phyloP scores from a whole-genome alignment of 1,284 basidiomycete genomes.

The Boletus sp. region DNA sequence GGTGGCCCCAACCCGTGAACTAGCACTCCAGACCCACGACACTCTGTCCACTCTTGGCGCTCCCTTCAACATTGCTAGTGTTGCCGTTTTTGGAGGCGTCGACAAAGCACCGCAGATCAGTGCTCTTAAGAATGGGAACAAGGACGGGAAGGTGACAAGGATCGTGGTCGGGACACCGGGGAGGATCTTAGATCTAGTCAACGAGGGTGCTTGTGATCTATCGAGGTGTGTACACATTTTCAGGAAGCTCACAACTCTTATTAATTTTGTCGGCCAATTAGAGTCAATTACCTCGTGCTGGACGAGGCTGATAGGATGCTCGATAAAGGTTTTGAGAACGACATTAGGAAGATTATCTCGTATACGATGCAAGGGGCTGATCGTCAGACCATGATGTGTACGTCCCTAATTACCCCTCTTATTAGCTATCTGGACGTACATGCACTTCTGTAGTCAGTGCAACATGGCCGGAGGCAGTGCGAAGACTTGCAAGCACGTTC shows the following conservation, averaged over 20 bases:
- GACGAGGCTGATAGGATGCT: conserved; percentile 99
- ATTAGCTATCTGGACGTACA: background rate
- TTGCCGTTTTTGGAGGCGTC: conserved; percentile 91
- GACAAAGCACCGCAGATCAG: conserved; percentile 81
- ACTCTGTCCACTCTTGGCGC: conserved; percentile 78
- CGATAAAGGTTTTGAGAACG: conserved; percentile 98
- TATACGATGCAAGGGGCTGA: conserved; percentile 62
- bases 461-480: conserved; percentile 97
- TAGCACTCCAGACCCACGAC: conserved; percentile 92
- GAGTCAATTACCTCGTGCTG: conserved; percentile 88
- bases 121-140: conserved; percentile 49
- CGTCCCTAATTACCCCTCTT: conserved; percentile 23
- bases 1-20: conserved; percentile 89
- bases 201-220: conserved; percentile 81
- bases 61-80: conserved; percentile 49
- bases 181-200: conserved; percentile 84
- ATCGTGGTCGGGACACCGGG: conserved; percentile 87
- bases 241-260: background rate
- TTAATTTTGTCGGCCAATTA: conserved; percentile 25
- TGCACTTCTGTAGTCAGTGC: conserved; percentile 70
- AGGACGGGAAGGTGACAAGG: conserved; percentile 49
- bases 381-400: conserved; percentile 92
- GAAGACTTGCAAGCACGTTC: conserved; percentile 89
- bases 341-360: conserved; percentile 90
- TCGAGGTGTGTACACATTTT: conserved; percentile 49